These are phyloP conservation scores for Verticillium albo-atrum DNA, from an alignment of 2,329 filamentous ascomycete genomes.

Conservation along the genomic window DNA sequence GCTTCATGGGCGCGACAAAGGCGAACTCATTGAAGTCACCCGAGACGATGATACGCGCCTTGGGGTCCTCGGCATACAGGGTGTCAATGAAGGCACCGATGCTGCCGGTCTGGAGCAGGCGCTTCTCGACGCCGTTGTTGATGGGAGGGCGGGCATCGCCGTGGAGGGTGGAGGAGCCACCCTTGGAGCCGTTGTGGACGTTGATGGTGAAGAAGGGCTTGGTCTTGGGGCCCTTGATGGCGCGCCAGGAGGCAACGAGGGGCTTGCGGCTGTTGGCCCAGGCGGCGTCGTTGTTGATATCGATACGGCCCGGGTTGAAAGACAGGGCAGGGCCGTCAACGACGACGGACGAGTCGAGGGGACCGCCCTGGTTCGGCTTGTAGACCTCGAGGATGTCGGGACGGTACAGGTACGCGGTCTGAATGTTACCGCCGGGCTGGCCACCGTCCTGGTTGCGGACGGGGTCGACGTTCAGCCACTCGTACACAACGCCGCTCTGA, in stretches of 20 bases:
- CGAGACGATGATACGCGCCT: slow-evolving; percentile 54
- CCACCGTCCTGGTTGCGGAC: slow-evolving; percentile 60
- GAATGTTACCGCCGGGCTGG: slow-evolving; percentile 67
- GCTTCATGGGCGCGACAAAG: slow-evolving; percentile 54
- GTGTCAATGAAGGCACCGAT: slow-evolving; percentile 54
- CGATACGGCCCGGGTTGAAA: slow-evolving; percentile 66
- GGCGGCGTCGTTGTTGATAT: slow-evolving; percentile 49
- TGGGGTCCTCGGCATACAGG: slow-evolving; percentile 51
- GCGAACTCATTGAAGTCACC: slow-evolving; percentile 73
- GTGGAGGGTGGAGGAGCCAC: slow-evolving; percentile 58
- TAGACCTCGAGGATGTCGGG: slow-evolving; percentile 54
- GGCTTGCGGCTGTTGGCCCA: slow-evolving; percentile 64
- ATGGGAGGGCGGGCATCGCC: slow-evolving; percentile 63
- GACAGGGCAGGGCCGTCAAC: slow-evolving; percentile 53
- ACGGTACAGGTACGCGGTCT: slow-evolving; percentile 65
- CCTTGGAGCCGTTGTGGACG: slow-evolving; percentile 64
- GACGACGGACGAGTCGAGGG: slow-evolving; percentile 52
- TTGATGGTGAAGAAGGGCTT: slow-evolving; percentile 66
- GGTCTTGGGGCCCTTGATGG: slow-evolving; percentile 43
- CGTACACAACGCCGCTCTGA: slow-evolving; percentile 49
- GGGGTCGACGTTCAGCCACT: slow-evolving; percentile 56
- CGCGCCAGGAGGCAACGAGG: slow-evolving; percentile 61
- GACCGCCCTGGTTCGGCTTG: slow-evolving; percentile 51
- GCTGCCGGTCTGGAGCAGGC: slow-evolving; percentile 51
- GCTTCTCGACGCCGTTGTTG: slow-evolving; percentile 57